Base-by-base conservation (phyloP, 2,329 filamentous ascomycete genomes). In the Exophiala sp. region DNA sequence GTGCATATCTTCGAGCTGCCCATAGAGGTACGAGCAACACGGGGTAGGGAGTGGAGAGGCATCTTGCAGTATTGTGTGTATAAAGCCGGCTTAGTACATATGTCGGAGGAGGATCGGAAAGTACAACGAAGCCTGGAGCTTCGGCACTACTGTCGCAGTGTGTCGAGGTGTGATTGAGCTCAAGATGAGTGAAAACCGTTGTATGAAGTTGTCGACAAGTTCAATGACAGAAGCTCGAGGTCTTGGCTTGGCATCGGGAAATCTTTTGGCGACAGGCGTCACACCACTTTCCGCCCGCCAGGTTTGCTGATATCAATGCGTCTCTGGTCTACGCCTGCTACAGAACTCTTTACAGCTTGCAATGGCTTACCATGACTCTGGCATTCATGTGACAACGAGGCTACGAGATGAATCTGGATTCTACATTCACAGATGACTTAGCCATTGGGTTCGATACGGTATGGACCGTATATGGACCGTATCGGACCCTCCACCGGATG, bases 41-140 rank as follows among this genome's bases (percentile, higher is more conserved):
- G 71, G 67, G 73, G 67, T 62, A 73, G 62, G 64, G 73, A 71
- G 66, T 68, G 73, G 70, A 73, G 66, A 70, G 72, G 71, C 74
- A 77, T 77, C 38, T 54, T 55, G 48, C 18, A 45, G 41, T 52
- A 49, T 36, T 44, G 18, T 20, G 16, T 50, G 45, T 43, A 9
- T 9, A 41, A 55, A 48, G 21, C 47, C 40, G 47, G 46, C 43
- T 60, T 48, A 60, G 50, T 33, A 48, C 54, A 60, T 60, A 50
- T 54, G 49, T 57, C 47, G 55, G 33, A 39, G 33, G 42, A 50
- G 39, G 29, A 44, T 54, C 36, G 10, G 47, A 46, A 46, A 47
- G 42, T 52, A 50, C 54, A 49, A 40, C 57, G 51, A 56, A 56
- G 57, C 57, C 59, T 62, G 52, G 48, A 62, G 59, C 59, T 62